phyloP scores from a whole-genome alignment of 345 rosid species.

The Populus simonii region DNA sequence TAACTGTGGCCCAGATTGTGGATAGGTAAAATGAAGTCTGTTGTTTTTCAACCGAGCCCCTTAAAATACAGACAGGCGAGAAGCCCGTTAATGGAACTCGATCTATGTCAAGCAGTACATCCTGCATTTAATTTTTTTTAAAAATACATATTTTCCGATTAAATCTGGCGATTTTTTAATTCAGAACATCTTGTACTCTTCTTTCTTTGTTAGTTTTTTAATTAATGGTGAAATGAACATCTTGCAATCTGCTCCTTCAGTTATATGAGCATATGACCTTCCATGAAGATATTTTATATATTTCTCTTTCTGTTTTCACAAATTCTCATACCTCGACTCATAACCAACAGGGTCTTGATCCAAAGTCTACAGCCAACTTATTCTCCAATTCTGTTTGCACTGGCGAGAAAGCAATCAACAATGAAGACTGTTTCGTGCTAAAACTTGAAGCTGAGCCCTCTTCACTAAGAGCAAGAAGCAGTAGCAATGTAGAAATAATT shows the following conservation, averaged over 20 bases:
- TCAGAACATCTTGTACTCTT: background rate
- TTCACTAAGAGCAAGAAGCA: conserved; percentile 57
- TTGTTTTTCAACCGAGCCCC: background rate
- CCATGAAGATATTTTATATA: background rate
- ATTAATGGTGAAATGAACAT: background rate
- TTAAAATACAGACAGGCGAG: background rate
- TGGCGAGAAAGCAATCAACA: conserved; percentile 67
- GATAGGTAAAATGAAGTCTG: background rate
- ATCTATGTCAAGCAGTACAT: background rate
- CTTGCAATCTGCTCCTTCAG: background rate
- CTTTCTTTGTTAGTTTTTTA: background rate
- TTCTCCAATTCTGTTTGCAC: conserved; percentile 63
- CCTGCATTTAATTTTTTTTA: background rate
- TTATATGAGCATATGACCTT: background rate
- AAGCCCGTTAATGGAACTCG: background rate
- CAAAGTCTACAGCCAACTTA: conserved; percentile 64
- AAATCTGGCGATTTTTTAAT: background rate
- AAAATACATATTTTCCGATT: background rate
- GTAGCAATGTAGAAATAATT: conserved; percentile 65
- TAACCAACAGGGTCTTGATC: conserved; percentile 78
- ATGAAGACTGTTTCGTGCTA: conserved; percentile 75
- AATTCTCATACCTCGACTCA: background rate
- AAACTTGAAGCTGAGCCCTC: conserved; percentile 66
- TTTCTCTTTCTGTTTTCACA: background rate
- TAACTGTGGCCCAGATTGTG: background rate